These are phyloP conservation scores for Tetrastigma voinierianum DNA, from an alignment of 164 flowering plant species.

Conservation along the genomic window DNA sequence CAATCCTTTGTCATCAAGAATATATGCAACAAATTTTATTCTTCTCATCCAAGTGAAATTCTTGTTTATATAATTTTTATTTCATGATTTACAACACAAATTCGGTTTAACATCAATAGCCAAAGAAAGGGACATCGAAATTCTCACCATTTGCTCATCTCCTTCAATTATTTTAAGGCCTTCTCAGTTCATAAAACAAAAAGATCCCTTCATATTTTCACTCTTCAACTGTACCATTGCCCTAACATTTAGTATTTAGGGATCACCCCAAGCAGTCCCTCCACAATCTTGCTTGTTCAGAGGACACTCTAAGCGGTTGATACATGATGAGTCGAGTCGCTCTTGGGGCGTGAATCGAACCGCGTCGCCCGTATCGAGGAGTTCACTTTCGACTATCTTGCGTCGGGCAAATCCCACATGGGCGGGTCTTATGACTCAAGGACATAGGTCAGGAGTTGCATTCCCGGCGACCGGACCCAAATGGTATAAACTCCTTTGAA, in stretches of 20 bases:
- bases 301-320: slow-evolving; percentile 42
- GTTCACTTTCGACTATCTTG: slow-evolving; percentile 72
- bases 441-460: slow-evolving; percentile 73
- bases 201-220: too few species aligned
- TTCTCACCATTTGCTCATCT: too few species aligned
- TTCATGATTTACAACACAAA: not conserved
- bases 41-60: not conserved
- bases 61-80: not conserved
- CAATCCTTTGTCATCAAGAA: too few species aligned
- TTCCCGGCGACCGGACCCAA: slow-evolving; percentile 85
- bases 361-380: slow-evolving; percentile 71
- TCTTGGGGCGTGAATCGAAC: slow-evolving; percentile 74
- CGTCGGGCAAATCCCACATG: slow-evolving; percentile 75
- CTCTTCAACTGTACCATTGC: not conserved
- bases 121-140: too few species aligned
- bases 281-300: slow-evolving; percentile 13
- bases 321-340: slow-evolving; percentile 42
- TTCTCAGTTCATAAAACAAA: too few species aligned
- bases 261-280: not conserved
- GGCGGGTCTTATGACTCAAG: slow-evolving; percentile 61
- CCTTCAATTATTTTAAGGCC: too few species aligned
- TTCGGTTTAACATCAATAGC: too few species aligned
- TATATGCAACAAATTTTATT: not conserved
- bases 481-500: slow-evolving; percentile 85
- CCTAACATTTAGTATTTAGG: not conserved